Evolutionary conservation across 352 stramenopile genomes (phyloP).

Genomic region (Phytophthora fragariae): DNA sequence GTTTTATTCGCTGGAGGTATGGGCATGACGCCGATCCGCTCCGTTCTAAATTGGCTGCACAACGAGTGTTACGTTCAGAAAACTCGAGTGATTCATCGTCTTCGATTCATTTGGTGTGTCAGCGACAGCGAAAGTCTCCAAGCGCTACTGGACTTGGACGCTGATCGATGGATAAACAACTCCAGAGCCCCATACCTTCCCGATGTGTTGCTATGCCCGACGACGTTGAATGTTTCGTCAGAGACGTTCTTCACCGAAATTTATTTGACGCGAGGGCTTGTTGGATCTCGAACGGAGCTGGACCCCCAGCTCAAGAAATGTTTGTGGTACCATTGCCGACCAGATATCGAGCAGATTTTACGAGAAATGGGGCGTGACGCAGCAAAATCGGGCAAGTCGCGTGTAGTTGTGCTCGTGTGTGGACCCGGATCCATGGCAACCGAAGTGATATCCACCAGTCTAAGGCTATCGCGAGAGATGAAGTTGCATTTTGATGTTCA

Average conservation of each 20-base stretch:
- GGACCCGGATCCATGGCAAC: slow-evolving; percentile 38
- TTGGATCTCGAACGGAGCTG: slow-evolving; percentile 26
- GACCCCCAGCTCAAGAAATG: slow-evolving; percentile 32
- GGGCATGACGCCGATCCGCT: slow-evolving; percentile 46
- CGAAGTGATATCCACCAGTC: slow-evolving; percentile 27
- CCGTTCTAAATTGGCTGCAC: slow-evolving; percentile 45
- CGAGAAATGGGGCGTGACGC: slow-evolving; percentile 33
- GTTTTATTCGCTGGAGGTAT: slow-evolving; percentile 52
- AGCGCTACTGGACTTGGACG: slow-evolving; percentile 22
- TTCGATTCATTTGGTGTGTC: slow-evolving; percentile 52
- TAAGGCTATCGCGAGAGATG: slow-evolving; percentile 30
- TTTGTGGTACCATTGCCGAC: slow-evolving; percentile 35
- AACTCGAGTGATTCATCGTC: slow-evolving; percentile 33
- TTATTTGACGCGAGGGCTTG: slow-evolving; percentile 40
- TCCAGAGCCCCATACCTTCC: slow-evolving; percentile 18
- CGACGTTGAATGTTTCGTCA: slow-evolving; percentile 17
- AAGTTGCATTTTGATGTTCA: slow-evolving; percentile 51
- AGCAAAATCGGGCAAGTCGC: slow-evolving; percentile 10
- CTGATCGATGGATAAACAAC: slow-evolving; percentile 18
- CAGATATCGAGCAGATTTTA: slow-evolving; percentile 31
- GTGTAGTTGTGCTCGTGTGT: slow-evolving; percentile 51
- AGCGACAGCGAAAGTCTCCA: slow-evolving; percentile 48
- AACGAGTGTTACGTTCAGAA: slow-evolving; percentile 22
- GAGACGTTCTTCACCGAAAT: slow-evolving; percentile 49
- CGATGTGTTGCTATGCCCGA: slow-evolving; percentile 24